Evolutionary conservation across 352 stramenopile species (phyloP).

Genomic region (Globisporangium camurandrum): DNA sequence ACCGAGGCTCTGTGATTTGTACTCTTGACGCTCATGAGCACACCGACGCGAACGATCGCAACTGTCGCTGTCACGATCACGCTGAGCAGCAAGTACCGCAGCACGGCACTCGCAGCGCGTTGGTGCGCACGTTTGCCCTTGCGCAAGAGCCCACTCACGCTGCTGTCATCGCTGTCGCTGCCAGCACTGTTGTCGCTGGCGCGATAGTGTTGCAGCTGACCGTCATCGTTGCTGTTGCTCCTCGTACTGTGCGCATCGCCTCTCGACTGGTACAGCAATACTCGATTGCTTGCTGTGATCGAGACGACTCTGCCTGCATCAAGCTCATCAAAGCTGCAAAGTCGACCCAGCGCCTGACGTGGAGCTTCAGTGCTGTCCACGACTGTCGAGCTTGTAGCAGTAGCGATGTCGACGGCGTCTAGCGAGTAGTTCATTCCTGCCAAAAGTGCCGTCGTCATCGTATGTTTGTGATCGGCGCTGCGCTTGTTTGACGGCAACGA

Average conservation of each 20-base stretch:
- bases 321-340: conserved; percentile 6
- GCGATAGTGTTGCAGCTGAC: not conserved
- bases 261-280: not conserved
- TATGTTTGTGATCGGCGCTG: too few relatives aligned
- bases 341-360: not conserved
- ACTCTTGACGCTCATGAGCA: conserved; percentile 3
- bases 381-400: too few relatives aligned
- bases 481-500: too few relatives aligned
- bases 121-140: not conserved
- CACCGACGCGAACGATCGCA: conserved; percentile 1
- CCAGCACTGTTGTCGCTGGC: not conserved
- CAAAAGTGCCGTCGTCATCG: too few relatives aligned
- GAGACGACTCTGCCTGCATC: too few relatives aligned
- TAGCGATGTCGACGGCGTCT: too few relatives aligned
- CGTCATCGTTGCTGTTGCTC: not conserved
- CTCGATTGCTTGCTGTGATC: too few relatives aligned
- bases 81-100: conserved; percentile 4
- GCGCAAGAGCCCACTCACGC: not conserved
- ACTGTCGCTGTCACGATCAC: conserved; percentile 1
- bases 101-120: not conserved
- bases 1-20: too few relatives aligned
- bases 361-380: not conserved
- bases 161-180: not conserved
- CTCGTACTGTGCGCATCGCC: not conserved
- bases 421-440: too few relatives aligned